Evolutionary conservation across 306 rosid genomes (phyloP), one percentile per base, ranked within the genome.

Genomic region (Vigna mungo): DNA sequence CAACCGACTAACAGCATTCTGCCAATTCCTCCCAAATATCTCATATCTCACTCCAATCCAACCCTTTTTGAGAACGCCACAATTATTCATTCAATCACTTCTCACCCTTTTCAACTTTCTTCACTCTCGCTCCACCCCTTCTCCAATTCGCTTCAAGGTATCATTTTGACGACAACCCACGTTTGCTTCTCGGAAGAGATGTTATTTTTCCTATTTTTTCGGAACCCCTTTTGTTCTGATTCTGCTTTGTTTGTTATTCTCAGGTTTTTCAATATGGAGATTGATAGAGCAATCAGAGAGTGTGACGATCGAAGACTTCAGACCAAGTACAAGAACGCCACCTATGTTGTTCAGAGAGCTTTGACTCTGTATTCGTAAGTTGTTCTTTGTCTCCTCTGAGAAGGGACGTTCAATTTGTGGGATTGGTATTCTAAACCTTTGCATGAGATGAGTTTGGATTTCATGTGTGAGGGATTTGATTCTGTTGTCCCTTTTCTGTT

Each of bases 321-420:
- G 87, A 90, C 97, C 58, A 94, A 94, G 92, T 94, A 91, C 81
- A 81, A 85, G 36, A 90, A 92, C 72, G 96, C 98, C 48, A 91
- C 93, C 84, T 86, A 86, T 86, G 93, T 91, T 71, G 89, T 94
- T 81, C 89, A 82, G 90, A 90, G 98, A 86, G 93, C 98, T 85
- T 81, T 94, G 65, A 85, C 97, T 77, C 81, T 94, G 46, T 90
- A 91, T 84, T 74, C 97, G 98, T 94, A 84, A 86, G 98, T 86
- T 74, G 58, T 88, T 81, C 27, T 77, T 68, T 34, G 17, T 74
- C 61, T 48, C 58, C 74, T 32, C 37, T 34, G 37, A 34, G 7
- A 34, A 34, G 48, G 4, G 37, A 54, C 51, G 0, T 75, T 48
- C 68, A 1, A 67, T 66, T 54, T 34, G 47, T 44, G 0, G 53